Percentiles rank a stretch among this genome's conserved stretches.
Evolutionary conservation across 1,284 basidiomycete genomes (phyloP).

Genomic region (Amylostereum areolatum): DNA sequence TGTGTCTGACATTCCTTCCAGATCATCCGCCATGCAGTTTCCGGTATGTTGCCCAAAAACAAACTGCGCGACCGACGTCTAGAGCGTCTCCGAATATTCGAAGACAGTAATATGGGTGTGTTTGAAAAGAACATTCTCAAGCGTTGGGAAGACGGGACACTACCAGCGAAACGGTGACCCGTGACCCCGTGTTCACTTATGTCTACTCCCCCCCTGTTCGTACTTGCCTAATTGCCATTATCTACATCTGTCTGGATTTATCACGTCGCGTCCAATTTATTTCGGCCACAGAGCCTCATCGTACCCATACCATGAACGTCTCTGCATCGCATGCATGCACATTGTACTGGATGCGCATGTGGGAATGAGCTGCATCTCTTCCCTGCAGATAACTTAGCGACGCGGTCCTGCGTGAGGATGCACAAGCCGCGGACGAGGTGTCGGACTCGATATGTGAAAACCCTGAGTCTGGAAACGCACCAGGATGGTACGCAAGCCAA

Average conservation of each 20-base stretch:
- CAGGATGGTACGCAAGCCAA: too few species aligned
- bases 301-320: neutral
- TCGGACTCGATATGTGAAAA: too few species aligned
- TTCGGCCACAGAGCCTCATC: neutral
- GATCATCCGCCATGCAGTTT: constrained; percentile 94
- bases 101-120: constrained; percentile 65
- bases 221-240: neutral
- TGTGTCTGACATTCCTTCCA: constrained; percentile 25
- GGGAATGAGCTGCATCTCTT: too few species aligned
- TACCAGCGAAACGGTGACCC: constrained; percentile 5
- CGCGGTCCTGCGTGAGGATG: too few species aligned
- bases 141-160: constrained; percentile 71
- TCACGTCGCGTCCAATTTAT: neutral
- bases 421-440: too few species aligned
- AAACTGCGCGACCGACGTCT: constrained; percentile 82
- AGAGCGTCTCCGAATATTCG: constrained; percentile 82
- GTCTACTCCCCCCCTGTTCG: neutral
- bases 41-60: constrained; percentile 97
- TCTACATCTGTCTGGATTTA: neutral
- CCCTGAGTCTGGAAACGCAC: too few species aligned
- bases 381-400: too few species aligned
- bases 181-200: neutral
- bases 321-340: too few species aligned
- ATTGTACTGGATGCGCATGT: too few species aligned
- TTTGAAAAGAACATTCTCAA: constrained; percentile 64